Conservation (phyloP, 305 asterid genomes). For the Plantago lanceolata region DNA sequence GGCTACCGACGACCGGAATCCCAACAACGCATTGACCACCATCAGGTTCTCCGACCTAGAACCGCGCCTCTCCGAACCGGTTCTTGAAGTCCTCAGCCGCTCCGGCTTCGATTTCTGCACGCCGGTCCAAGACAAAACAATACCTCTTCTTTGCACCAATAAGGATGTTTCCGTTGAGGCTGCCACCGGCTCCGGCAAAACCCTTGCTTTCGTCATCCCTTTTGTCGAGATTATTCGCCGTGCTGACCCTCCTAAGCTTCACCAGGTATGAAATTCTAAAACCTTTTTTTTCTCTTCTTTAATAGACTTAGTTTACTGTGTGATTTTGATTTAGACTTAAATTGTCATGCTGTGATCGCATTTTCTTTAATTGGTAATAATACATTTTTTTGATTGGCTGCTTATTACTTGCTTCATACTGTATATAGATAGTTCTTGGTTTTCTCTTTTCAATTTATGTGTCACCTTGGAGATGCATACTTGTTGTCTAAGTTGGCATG, state of each 20-base stretch:
- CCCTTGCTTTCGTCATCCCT: conserved; percentile 80
- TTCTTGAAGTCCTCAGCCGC: conserved; percentile 51
- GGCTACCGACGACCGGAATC: conserved; percentile 39
- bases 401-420: too few species aligned
- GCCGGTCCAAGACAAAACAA: conserved; percentile 90
- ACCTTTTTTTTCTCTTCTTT: too few species aligned
- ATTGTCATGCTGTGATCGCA: too few species aligned
- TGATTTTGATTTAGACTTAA: too few species aligned
- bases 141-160: conserved; percentile 73
- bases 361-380: too few species aligned
- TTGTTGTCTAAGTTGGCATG: too few species aligned
- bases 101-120: conserved; percentile 84
- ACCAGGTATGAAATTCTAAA: too few species aligned
- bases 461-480: too few species aligned
- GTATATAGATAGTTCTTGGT: too few species aligned
- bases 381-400: too few species aligned
- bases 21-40: conserved; percentile 68
- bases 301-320: too few species aligned
- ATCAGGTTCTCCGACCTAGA: conserved; percentile 75
- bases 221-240: conserved; percentile 87
- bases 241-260: conserved; percentile 51
- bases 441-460: too few species aligned
- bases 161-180: conserved; percentile 92
- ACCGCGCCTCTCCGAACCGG: conserved; percentile 64
- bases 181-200: conserved; percentile 96